Conservation (phyloP, 306 rosid species). For the Vigna hirtella region DNA sequence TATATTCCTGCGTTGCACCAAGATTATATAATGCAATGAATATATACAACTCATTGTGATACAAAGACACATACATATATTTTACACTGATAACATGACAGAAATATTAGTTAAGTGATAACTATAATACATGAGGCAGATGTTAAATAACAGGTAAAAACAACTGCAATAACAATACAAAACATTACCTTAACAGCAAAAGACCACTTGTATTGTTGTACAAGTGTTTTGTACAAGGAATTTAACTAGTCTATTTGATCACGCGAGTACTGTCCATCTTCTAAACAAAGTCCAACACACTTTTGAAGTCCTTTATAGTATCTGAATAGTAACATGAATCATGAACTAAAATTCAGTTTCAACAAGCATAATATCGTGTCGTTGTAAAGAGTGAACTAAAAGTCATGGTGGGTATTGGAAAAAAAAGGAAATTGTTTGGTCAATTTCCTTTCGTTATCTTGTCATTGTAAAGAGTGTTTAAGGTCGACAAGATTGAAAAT, state of each 20-base stretch:
- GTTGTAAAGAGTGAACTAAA: no score
- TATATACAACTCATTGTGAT: constrained; percentile 3
- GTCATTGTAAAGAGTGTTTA: no score
- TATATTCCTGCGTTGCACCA: no score
- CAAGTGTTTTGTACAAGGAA: constrained; percentile 75
- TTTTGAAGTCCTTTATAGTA: constrained; percentile 94
- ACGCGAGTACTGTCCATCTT: constrained; percentile 66
- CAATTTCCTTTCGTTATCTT: no score
- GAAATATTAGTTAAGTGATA: neutral
- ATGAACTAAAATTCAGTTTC: constrained; percentile 36
- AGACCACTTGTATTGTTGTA: constrained; percentile 83
- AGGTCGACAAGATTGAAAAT: no score
- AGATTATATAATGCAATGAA: neutral
- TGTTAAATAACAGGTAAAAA: constrained; percentile 11
- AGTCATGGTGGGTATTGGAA: no score
- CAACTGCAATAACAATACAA: constrained; percentile 32
- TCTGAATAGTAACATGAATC: constrained; percentile 52
- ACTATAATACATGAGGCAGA: neutral
- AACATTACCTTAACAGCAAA: constrained; percentile 86
- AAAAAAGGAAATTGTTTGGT: no score
- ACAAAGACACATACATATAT: neutral
- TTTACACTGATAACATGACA: neutral
- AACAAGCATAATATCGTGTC: neutral
- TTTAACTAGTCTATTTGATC: constrained; percentile 77
- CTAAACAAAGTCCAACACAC: constrained; percentile 79